phyloP scores from a whole-genome alignment of 805 yeast genomes.

The Clavispora asparagi region DNA sequence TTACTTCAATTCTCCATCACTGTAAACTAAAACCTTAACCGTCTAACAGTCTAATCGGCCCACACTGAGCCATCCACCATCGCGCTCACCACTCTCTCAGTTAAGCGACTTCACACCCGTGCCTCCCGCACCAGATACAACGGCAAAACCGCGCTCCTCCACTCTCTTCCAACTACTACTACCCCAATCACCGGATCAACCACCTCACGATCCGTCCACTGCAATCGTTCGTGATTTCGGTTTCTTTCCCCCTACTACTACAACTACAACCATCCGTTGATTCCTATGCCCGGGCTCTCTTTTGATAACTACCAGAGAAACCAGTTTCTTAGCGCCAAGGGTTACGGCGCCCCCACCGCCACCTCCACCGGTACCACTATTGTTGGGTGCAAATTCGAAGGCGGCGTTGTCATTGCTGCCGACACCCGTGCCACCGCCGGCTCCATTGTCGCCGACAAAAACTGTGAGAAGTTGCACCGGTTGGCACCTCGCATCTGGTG shows the following conservation, averaged over 20 bases:
- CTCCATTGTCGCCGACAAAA: constrained; percentile 94
- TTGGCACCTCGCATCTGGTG: constrained; percentile 93
- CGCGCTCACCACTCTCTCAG: too few species aligned
- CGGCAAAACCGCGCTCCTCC: neutral
- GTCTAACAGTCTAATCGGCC: too few species aligned
- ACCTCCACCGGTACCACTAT: constrained; percentile 99
- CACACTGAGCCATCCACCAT: too few species aligned
- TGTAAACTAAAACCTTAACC: too few species aligned
- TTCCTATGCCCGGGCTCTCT: constrained; percentile 77
- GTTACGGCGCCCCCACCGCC: constrained; percentile 76
- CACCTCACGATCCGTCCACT: neutral
- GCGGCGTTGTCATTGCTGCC: constrained; percentile 97
- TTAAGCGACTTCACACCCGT: too few species aligned
- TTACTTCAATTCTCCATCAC: too few species aligned
- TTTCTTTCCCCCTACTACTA: neutral
- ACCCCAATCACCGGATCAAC: neutral
- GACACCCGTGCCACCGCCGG: constrained; percentile 99
- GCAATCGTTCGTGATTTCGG: neutral
- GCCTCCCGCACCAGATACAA: neutral
- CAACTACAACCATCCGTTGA: too few species aligned
- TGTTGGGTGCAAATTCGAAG: constrained; percentile 89
- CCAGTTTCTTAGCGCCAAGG: constrained; percentile 62
- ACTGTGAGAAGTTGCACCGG: constrained; percentile 91
- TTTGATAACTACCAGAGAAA: constrained; percentile 95
- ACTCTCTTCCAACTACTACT: neutral